Percentiles rank a stretch among this genome's conserved stretches.
Evolutionary conservation across 225 moss, liverwort and hornwort genomes (phyloP).

Genomic region (Thuidium tamariscinum): DNA sequence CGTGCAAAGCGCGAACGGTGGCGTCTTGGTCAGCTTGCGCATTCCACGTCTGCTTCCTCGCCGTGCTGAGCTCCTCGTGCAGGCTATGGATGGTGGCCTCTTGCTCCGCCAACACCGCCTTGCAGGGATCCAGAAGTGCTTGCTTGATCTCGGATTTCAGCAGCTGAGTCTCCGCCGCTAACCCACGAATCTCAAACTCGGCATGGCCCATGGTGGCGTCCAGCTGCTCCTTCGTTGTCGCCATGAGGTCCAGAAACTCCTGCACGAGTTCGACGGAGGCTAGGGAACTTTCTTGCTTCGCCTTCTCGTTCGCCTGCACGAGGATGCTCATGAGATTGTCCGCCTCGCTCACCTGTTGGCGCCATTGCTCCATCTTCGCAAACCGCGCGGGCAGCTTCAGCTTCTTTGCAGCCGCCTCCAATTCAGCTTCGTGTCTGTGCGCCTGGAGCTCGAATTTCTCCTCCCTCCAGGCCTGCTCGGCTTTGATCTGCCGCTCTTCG

Average conservation of each 20-base stretch:
- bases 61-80: slow-evolving; percentile 13
- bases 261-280: background rate
- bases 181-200: slow-evolving; percentile 17
- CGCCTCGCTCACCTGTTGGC: slow-evolving; percentile 33
- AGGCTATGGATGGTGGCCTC: slow-evolving; percentile 13
- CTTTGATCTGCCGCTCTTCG: slow-evolving; percentile 22
- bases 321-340: slow-evolving; percentile 58
- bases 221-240: slow-evolving; percentile 16
- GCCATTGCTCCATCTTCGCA: slow-evolving; percentile 25
- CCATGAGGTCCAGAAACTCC: slow-evolving; percentile 15
- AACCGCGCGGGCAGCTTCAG: slow-evolving; percentile 17
- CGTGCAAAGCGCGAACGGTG: slow-evolving; percentile 8
- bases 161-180: slow-evolving; percentile 10
- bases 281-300: slow-evolving; percentile 23
- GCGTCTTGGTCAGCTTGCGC: slow-evolving; percentile 16
- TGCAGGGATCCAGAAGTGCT: slow-evolving; percentile 2
- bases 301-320: slow-evolving; percentile 63
- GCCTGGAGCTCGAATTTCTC: slow-evolving; percentile 25
- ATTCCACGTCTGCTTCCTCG: slow-evolving; percentile 9
- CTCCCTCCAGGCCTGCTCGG: slow-evolving; percentile 24
- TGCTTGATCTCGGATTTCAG: slow-evolving; percentile 19
- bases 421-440: slow-evolving; percentile 14
- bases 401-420: slow-evolving; percentile 13
- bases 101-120: slow-evolving; percentile 17
- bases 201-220: slow-evolving; percentile 25